Evolutionary conservation across 192 early-diverging fungal species (phyloP), one percentile per base, ranked within the genome.

Genomic region (Coemansia sp.): DNA sequence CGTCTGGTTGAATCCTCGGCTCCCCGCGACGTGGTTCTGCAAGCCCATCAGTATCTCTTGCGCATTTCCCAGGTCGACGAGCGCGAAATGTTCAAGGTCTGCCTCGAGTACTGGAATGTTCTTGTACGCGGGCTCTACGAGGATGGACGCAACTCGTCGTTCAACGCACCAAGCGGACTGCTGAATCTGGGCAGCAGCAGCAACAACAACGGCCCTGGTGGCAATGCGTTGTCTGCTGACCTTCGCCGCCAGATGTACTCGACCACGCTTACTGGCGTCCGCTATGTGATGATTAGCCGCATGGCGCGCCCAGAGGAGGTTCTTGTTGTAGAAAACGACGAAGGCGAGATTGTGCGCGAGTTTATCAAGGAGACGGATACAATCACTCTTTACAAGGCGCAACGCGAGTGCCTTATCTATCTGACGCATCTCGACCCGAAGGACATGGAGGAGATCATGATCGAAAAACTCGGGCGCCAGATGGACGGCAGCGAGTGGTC

Each of bases 291-390:
- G 95, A 99, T 99, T 70, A 95, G 96, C 73, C 86, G 92, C 60
- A 99, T 99, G 97, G 96, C 96, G 35, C 93, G 94, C 59, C 97
- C 97, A 35, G 96, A 99, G 77, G 97, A 99, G 84, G 92, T 95
- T 8, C 83, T 99, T 34, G 90, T 99, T 58, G 95, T 97, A 22
- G 95, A 98, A 71, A 98, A 99, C 76, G 97, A 99, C 63, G 95
- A 99, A 71, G 97, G 97, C 48, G 97, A 98, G 84, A 94, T 98
- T 84, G 96, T 99, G 19, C 90, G 97, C 46, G 97, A 98, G 81
- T 90, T 90, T 36, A 83, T 97, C 73, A 96, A 97, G 76, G 97
- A 98, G 75, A 93, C 92, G 62, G 96, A 99, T 76, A 99, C 96
- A 33, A 96, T 99, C 67, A 91, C 91, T 4, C 76, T 98, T 11